Percentiles rank a stretch among this genome's conserved stretches.
Conservation (phyloP, 2,329 filamentous ascomycete species). For the Cordyceps farinosa region DNA sequence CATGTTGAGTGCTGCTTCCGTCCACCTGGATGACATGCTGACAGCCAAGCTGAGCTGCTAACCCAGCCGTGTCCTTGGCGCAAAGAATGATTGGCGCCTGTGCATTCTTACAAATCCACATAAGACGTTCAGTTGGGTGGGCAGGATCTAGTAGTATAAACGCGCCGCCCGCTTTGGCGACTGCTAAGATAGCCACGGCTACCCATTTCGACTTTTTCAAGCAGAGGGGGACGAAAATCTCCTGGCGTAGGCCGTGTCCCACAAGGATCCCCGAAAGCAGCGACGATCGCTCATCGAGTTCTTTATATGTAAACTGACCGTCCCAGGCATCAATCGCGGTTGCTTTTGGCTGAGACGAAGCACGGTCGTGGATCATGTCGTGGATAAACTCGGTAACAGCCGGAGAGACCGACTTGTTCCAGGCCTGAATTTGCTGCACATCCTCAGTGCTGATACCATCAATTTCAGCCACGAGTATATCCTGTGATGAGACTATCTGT, state of each 20-base stretch:
- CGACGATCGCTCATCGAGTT: neutral
- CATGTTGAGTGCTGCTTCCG: neutral
- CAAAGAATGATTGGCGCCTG: neutral
- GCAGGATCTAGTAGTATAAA: slow-evolving; percentile 41
- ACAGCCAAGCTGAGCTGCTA: neutral
- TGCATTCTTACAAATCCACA: neutral
- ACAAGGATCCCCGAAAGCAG: neutral
- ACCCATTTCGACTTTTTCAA: slow-evolving; percentile 30
- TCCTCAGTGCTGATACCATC: neutral
- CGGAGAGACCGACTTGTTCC: neutral
- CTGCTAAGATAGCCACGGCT: slow-evolving; percentile 27
- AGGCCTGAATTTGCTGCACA: neutral
- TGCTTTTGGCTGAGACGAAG: neutral
- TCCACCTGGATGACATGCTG: neutral
- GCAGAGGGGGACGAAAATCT: slow-evolving; percentile 27
- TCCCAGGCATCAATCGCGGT: slow-evolving; percentile 46
- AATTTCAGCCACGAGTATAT: neutral
- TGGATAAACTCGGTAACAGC: neutral
- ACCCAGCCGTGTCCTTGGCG: neutral
- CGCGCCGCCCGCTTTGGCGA: slow-evolving; percentile 45
- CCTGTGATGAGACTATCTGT: neutral
- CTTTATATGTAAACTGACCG: slow-evolving; percentile 39
- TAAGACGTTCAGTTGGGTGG: slow-evolving; percentile 6
- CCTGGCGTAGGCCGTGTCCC: slow-evolving; percentile 26
- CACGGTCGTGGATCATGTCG: neutral